phyloP scores from a whole-genome alignment of 192 early-diverging fungal species.

The Coemansia sp. region DNA sequence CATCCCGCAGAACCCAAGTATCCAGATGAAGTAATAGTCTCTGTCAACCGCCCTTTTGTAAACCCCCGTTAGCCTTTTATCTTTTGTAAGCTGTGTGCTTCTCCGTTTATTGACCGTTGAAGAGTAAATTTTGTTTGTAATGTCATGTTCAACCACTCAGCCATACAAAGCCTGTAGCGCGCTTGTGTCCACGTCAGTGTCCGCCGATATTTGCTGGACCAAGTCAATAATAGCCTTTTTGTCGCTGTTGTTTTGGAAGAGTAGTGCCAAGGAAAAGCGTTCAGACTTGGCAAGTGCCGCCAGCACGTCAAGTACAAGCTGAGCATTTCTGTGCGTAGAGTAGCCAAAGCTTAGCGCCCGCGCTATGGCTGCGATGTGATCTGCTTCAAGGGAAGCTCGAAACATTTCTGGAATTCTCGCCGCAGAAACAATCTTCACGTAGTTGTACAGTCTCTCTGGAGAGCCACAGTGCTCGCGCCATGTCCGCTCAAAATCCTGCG shows the following conservation, averaged over 20 bases:
- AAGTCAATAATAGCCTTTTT: neutral
- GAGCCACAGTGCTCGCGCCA: constrained; percentile 14
- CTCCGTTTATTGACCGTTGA: neutral
- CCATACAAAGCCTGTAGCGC: neutral
- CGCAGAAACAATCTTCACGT: constrained; percentile 10
- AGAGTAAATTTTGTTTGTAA: neutral
- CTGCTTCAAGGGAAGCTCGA: constrained; percentile 14
- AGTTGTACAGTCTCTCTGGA: constrained; percentile 10
- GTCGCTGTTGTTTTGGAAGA: constrained; percentile 13
- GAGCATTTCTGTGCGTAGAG: neutral
- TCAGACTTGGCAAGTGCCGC: constrained; percentile 4
- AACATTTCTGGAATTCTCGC: constrained; percentile 11
- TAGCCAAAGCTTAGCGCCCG: constrained; percentile 10
- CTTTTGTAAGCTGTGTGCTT: neutral
- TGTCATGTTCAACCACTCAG: neutral
- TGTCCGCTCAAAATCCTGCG: constrained; percentile 19
- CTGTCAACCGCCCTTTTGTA: neutral
- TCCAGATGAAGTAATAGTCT: constrained; percentile 27
- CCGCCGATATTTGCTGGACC: neutral
- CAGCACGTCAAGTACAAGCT: constrained; percentile 5
- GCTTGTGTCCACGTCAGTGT: neutral
- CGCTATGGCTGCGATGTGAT: constrained; percentile 4
- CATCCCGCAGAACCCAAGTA: constrained; percentile 34
- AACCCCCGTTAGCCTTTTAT: neutral
- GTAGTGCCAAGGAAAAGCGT: constrained; percentile 14